Percentiles rank a stretch among this genome's conserved stretches.
phyloP scores from a whole-genome alignment of 169 alveolate species.

The Plasmodium vinckei region DNA sequence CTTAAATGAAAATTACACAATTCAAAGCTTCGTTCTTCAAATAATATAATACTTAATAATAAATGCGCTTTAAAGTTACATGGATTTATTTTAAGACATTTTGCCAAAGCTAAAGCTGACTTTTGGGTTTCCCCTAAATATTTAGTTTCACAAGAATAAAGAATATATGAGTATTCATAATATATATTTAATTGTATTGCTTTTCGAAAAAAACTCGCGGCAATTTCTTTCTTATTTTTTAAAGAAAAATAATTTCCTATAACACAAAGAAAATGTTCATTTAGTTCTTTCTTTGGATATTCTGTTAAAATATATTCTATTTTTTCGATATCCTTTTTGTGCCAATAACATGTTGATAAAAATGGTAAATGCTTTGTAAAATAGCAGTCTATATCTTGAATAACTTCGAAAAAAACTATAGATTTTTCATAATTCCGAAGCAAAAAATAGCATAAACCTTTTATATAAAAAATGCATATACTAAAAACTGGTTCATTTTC shows the following conservation, averaged over 20 bases:
- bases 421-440: conserved; percentile 58
- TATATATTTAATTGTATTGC: conserved; percentile 44
- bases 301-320: conserved; percentile 51
- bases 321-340: conserved; percentile 20
- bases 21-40: conserved; percentile 26
- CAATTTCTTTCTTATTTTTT: conserved; percentile 53
- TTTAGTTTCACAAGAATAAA: conserved; percentile 68
- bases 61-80: conserved; percentile 63
- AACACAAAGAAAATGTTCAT: conserved; percentile 60
- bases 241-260: conserved; percentile 73
- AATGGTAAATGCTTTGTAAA: conserved; percentile 62
- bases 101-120: conserved; percentile 56
- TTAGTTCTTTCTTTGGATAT: conserved; percentile 52
- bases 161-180: conserved; percentile 68
- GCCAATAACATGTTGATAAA: conserved; percentile 70
- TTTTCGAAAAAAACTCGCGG: conserved; percentile 39
- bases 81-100: conserved; percentile 60
- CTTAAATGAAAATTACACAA: conserved; percentile 64
- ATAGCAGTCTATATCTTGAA: conserved; percentile 46
- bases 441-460: conserved; percentile 61
- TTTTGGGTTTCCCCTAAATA: conserved; percentile 29
- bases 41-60: conserved; percentile 53
- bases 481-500: conserved; percentile 67
- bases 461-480: conserved; percentile 20
- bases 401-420: conserved; percentile 28